Evolutionary conservation across 352 stramenopile species (phyloP), one percentile per base, ranked within the genome.

Genomic region (Phytophthora aleatoria): DNA sequence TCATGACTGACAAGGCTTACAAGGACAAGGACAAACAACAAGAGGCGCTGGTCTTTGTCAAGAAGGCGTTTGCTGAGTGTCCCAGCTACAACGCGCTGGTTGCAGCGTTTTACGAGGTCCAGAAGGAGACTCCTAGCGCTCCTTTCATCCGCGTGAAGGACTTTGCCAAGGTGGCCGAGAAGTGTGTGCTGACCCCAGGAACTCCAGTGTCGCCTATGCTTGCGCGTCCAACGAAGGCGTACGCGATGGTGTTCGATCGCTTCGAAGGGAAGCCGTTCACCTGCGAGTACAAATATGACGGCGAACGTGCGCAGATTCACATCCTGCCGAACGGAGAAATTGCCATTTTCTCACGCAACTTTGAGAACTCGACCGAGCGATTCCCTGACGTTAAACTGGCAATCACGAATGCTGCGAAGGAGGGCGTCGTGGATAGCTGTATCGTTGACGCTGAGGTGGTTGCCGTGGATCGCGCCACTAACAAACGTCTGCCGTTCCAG

Each of bases 211-310:
- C 92, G 30, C 98, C 98, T 7, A 99, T 99, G 98, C 83, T 99
- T 5, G 97, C 98, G 38, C 98, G 99, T 54, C 97, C 98, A 0
- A 98, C 95, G 1, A 99, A 99, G 69, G 86, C 89, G 35, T 93
- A 94, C 53, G 87, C 89, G 20, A 98, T 99, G 83, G 97, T 99
- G 9, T 91, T 99, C 43, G 97, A 99, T 57, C 91, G 98, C 7
- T 95, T 99, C 52, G 85, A 98, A 69, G 96, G 94, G 28, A 87
- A 93, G 71, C 79, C 86, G 33, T 99, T 99, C 73, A 99, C 97
- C 4, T 99, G 96, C 70, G 98, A 99, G 75, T 99, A 98, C 90
- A 99, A 99, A 79, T 99, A 99, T 75, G 98, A 99, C 70, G 98
- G 98, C 33, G 97, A 99, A 74, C 85, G 98, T 44, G 96, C 97